Evolutionary conservation across 2,329 filamentous ascomycete genomes (phyloP).

Genomic region (Teratosphaeria destructans): DNA sequence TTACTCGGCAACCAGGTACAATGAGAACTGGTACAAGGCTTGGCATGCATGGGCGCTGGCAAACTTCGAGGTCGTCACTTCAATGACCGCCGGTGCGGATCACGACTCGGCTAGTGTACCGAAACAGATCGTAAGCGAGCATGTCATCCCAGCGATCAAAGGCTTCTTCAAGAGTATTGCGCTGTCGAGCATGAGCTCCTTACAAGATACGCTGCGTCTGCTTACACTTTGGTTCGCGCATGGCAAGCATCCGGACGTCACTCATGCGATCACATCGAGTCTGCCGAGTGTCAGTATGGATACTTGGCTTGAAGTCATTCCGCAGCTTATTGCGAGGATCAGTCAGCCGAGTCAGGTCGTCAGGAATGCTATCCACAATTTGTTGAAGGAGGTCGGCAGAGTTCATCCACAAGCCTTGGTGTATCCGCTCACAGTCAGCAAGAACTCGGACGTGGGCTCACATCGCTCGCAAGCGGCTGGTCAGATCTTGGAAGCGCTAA

Average conservation of each 20-base stretch:
- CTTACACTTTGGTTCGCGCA: conserved; percentile 95
- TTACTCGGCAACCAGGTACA: conserved; percentile 82
- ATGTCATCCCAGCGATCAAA: conserved; percentile 87
- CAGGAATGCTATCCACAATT: conserved; percentile 79
- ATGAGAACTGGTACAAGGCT: conserved; percentile 94
- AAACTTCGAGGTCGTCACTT: conserved; percentile 96
- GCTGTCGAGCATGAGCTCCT: conserved; percentile 77
- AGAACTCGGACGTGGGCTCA: conserved; percentile 77
- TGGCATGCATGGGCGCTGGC: conserved; percentile 98
- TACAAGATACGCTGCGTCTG: conserved; percentile 88
- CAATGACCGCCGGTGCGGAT: conserved; percentile 57
- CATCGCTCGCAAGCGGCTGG: conserved; percentile 78
- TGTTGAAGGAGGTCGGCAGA: conserved; percentile 85
- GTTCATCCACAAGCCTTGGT: conserved; percentile 93
- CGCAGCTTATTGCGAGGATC: conserved; percentile 92
- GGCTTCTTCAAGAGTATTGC: conserved; percentile 98
- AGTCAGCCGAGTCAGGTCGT: conserved; percentile 89
- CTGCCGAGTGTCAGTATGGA: conserved; percentile 89
- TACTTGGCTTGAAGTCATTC: conserved; percentile 97
- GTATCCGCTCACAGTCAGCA: conserved; percentile 92
- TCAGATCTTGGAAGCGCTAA: conserved; percentile 96
- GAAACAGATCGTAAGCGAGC: conserved; percentile 62
- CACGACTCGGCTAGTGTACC: conserved; percentile 49
- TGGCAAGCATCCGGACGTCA: conserved; percentile 80
- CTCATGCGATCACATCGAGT: conserved; percentile 76